A percentile compares a stretch with the other conserved stretches of the same genome.
phyloP scores from a whole-genome alignment of 148 eudicot species.

The Rhododendron ovatum region DNA sequence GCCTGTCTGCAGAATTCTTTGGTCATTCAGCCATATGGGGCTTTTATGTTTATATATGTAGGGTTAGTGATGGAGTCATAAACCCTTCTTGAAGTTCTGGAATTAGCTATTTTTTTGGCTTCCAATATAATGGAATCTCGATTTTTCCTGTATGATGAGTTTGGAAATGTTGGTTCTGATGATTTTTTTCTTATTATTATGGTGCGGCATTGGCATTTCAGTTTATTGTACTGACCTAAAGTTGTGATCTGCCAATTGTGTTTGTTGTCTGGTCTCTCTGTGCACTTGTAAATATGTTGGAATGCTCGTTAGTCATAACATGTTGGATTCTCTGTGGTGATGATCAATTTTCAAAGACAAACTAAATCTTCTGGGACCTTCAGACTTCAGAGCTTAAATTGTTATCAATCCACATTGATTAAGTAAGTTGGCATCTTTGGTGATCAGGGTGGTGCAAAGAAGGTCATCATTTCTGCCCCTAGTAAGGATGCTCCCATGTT shows the following conservation, averaged over 20 bases:
- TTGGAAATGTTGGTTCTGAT: not conserved
- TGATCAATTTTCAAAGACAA: not conserved
- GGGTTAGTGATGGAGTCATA: not conserved
- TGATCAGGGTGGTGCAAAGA: conserved; percentile 63
- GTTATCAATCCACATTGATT: not conserved
- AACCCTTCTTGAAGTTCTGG: not conserved
- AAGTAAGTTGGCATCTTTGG: not conserved
- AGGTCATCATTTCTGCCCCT: conserved; percentile 60
- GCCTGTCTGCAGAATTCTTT: not conserved
- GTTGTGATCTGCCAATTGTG: not conserved
- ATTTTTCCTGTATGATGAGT: not conserved
- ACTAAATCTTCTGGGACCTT: not conserved
- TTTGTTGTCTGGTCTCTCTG: not conserved
- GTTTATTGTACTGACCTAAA: not conserved
- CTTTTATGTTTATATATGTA: not conserved
- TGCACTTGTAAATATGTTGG: not conserved
- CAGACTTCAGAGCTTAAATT: not conserved
- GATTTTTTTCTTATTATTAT: not conserved
- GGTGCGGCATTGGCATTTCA: too few species aligned
- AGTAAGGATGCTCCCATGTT: conserved; percentile 72
- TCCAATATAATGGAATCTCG: not conserved
- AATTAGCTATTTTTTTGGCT: not conserved
- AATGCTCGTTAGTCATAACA: not conserved
- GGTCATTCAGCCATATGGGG: not conserved
- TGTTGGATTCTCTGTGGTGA: not conserved